phyloP scores from a whole-genome alignment of 805 yeast genomes.

The Metschnikowia drakensbergensis region DNA sequence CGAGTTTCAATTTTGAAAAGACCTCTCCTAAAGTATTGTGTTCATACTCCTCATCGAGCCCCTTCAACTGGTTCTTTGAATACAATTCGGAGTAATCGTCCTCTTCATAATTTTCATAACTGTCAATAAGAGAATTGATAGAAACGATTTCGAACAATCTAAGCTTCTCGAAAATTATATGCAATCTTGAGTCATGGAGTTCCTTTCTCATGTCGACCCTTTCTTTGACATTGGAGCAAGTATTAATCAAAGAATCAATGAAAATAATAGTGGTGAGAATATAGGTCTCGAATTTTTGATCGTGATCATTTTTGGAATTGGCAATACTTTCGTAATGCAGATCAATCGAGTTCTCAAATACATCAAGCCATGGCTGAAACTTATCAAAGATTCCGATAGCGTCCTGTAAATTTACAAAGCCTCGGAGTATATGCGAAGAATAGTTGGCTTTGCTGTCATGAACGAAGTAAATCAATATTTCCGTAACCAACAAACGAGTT shows the following conservation, averaged over 20 bases:
- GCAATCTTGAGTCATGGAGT: conserved; percentile 32
- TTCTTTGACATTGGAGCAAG: conserved; percentile 24
- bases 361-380: conserved; percentile 41
- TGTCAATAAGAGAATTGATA: conserved; percentile 35
- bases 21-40: conserved; percentile 15
- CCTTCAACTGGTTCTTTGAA: conserved; percentile 7
- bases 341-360: conserved; percentile 34
- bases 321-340: conserved; percentile 22
- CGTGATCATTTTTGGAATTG: conserved; percentile 13
- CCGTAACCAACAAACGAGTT: conserved; percentile 40
- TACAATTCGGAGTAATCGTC: conserved; percentile 33
- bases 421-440: conserved; percentile 27
- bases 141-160: conserved; percentile 27
- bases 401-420: conserved; percentile 34
- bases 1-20: conserved; percentile 13
- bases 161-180: conserved; percentile 35
- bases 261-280: conserved; percentile 35
- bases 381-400: conserved; percentile 31
- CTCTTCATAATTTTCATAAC: conserved; percentile 36
- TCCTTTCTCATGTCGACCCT: conserved; percentile 34
- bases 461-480: conserved; percentile 36
- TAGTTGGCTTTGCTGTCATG: conserved; percentile 20
- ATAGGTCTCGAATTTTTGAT: conserved; percentile 29
- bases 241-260: conserved; percentile 31
- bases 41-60: conserved; percentile 7